Percentiles rank a stretch among this genome's conserved stretches.
Conservation (phyloP, 306 rosid species). For the Castanea sativa region DNA sequence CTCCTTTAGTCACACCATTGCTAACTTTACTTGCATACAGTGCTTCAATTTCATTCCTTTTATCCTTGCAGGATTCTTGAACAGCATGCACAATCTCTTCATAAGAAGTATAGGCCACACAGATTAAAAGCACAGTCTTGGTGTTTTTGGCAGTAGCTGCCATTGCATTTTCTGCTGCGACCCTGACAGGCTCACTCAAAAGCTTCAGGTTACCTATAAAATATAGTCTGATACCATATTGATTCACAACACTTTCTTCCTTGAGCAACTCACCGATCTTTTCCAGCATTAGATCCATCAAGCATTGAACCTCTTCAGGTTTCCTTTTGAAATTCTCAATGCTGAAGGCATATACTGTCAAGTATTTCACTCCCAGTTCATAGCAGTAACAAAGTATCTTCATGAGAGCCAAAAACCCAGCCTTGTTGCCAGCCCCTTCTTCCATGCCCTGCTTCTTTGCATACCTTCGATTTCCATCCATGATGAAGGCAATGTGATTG, state of each 20-base stretch:
- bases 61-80: constrained; percentile 54
- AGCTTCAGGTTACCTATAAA: constrained; percentile 67
- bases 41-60: constrained; percentile 40
- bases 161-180: constrained; percentile 67
- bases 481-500: constrained; percentile 75
- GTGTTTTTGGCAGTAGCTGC: constrained; percentile 55
- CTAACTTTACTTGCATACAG: constrained; percentile 18
- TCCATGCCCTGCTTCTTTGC: constrained; percentile 51
- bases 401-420: constrained; percentile 57
- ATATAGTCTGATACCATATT: constrained; percentile 55
- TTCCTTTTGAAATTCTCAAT: constrained; percentile 68
- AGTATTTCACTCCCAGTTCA: constrained; percentile 71
- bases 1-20: constrained; percentile 26
- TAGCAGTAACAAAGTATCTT: constrained; percentile 57
- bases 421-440: constrained; percentile 60
- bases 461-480: constrained; percentile 89
- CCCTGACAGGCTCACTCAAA: constrained; percentile 50
- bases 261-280: constrained; percentile 59
- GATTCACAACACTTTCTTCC: constrained; percentile 44
- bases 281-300: constrained; percentile 74
- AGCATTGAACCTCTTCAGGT: constrained; percentile 51
- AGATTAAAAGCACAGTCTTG: constrained; percentile 46
- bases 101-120: constrained; percentile 65
- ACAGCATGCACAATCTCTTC: constrained; percentile 68
- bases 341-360: constrained; percentile 81